Evolutionary conservation across 225 moss, liverwort and hornwort species (phyloP).

Genomic region (Pleurozium schreberi): DNA sequence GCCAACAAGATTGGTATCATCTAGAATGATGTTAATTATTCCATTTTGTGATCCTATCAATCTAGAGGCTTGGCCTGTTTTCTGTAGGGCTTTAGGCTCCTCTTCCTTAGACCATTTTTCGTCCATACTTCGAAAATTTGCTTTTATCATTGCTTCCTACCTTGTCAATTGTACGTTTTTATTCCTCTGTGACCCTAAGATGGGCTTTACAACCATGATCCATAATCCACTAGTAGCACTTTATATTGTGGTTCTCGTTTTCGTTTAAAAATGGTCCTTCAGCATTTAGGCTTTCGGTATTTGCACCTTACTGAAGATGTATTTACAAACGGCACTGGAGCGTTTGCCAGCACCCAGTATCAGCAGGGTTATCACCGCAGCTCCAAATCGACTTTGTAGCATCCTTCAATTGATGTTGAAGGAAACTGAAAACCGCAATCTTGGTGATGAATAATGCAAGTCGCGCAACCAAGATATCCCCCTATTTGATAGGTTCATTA

Average conservation of each 20-base stretch:
- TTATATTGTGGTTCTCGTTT: neutral
- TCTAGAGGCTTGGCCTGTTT: neutral
- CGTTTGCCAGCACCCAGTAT: neutral
- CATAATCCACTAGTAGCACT: neutral
- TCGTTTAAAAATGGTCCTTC: neutral
- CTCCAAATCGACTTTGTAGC: neutral
- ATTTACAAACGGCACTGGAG: neutral
- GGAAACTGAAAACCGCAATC: neutral
- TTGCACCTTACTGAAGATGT: neutral
- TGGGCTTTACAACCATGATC: neutral
- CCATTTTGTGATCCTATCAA: neutral
- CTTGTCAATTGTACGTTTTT: neutral
- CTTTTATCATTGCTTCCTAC: neutral
- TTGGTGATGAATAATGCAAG: too few species aligned
- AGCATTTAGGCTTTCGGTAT: neutral
- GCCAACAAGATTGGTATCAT: conserved; percentile 93
- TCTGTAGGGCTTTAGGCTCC: neutral
- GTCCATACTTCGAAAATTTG: neutral
- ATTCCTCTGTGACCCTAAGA: neutral
- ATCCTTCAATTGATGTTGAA: neutral
- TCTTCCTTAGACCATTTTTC: too few species aligned
- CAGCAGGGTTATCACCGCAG: neutral
- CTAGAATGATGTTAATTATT: neutral
- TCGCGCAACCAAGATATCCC: too few species aligned
- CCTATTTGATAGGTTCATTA: too few species aligned